Base-by-base conservation (phyloP, 2,329 filamentous ascomycete species). In the Talaromyces sp. region DNA sequence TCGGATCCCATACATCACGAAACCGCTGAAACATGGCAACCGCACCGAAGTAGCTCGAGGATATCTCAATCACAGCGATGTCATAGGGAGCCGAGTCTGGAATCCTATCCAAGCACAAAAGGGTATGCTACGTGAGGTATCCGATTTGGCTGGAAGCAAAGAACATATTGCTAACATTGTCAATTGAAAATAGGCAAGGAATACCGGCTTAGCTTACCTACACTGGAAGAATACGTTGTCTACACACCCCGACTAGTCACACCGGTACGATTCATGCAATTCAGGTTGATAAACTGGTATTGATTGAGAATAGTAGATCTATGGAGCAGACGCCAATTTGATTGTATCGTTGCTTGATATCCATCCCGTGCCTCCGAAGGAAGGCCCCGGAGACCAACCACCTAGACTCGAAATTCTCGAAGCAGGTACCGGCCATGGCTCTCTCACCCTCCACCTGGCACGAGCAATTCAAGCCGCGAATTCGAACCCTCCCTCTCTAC, bases 351-450 rank as follows among this genome's bases (percentile, higher is more conserved):
- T 93, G 27, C 84, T 96, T 24, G 91, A 95, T 74, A 82, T 95
- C 52, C 88, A 94, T 73, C 45, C 47, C 9, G 85, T 87, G 35
- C 73, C 80, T 2, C 74, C 77, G 6, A 72, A 72, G 9, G 72
- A 73, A 7, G 68, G 70, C 22, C 60, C 70, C 16, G 68, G 70
- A 43, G 76, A 80, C 14, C 39, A 41, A 24, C 16, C 31, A 27
- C 8, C 39, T 9, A 85, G 83, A 0, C 75, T 93, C 13, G 90
- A 94, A 73, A 90, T 95, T 52, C 87, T 95, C 61, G 92, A 95
- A 77, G 91, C 91, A 56, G 91, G 92, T 16, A 95, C 91, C 3
- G 92, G 91, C n/a, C 90, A 93, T 81, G 92, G 91, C 65, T 88
- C 89, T 39, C 78, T 95, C 65, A 94, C 91, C 0, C 77, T 95